Percentiles rank a stretch among this genome's conserved stretches.
Conservation (phyloP, 225 moss, liverwort and hornwort genomes). For the Anthoceros angustus region DNA sequence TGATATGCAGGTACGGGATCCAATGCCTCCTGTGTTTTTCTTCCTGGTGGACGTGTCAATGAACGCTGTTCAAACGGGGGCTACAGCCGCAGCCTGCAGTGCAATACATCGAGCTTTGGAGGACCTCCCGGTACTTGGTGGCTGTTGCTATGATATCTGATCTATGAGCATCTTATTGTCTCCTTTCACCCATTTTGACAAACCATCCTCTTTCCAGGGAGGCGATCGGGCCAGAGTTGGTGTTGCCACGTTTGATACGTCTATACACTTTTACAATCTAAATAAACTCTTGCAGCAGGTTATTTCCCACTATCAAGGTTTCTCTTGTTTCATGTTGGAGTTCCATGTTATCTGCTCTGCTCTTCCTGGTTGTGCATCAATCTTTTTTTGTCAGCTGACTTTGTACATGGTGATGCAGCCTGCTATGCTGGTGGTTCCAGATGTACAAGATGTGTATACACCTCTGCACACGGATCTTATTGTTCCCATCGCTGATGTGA, state of each 20-base stretch:
- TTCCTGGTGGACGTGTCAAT: constrained; percentile 90
- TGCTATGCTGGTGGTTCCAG: constrained; percentile 96
- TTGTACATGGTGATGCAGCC: constrained; percentile 42
- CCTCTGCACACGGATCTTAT: constrained; percentile 87
- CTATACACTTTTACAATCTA: constrained; percentile 89
- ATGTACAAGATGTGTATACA: constrained; percentile 92
- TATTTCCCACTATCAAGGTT: not conserved
- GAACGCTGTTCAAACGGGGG: constrained; percentile 72
- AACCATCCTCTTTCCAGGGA: not conserved
- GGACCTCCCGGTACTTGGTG: constrained; percentile 64
- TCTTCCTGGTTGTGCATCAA: not conserved
- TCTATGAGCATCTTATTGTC: not conserved
- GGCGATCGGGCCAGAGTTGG: constrained; percentile 45
- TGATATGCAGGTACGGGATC: constrained; percentile 57
- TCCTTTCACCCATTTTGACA: not conserved
- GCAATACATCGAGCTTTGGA: constrained; percentile 63
- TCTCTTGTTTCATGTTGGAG: not conserved
- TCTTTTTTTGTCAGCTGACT: constrained; percentile 6
- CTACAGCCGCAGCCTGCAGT: constrained; percentile 82
- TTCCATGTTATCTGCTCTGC: not conserved
- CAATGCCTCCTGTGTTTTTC: constrained; percentile 89
- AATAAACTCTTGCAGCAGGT: constrained; percentile 87
- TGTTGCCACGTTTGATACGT: constrained; percentile 95
- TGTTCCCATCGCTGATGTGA: constrained; percentile 67
- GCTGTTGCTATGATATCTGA: not conserved